Base-by-base conservation (phyloP, 2,329 filamentous ascomycete species). In the Ceratocystis diversiconidia region DNA sequence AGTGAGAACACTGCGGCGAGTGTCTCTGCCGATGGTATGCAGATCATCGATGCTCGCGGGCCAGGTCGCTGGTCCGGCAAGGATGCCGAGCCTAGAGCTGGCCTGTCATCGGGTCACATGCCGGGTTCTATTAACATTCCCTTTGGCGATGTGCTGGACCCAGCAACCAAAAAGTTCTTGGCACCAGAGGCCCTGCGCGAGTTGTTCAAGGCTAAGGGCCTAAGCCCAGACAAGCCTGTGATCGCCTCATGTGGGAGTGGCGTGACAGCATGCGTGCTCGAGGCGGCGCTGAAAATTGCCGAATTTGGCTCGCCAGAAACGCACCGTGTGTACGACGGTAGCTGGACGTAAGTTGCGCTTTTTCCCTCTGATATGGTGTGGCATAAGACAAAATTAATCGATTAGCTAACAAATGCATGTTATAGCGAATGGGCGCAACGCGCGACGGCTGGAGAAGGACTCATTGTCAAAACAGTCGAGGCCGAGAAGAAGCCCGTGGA, bases 181-280 rank as follows among this genome's bases (percentile, higher is more conserved):
- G 82, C 90, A 0, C 79, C 81, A 0, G 83, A 88, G 12, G 80
- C 92, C 74, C 78, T 99, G 61, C 82, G 80, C 70, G 82, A 86
- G 72, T 73, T 97, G 17, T 94, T 99, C 72, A 79, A 88, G 73
- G 79, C 80, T n/a, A 92, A 88, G 73, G 87, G 90, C 0, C 78
- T 99, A 7, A 86, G 96, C 72, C 84, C 88, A 0, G 79, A 80
- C 32, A 90, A 87, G 74, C 88, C 92, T 2, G 89, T 96, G 70
- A 87, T 97, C 71, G 88, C 85, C 62, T 92, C 84, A 71, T 99
- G 94, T 71, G 94, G 94, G 12, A 96, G 92, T 5, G 94, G 94
- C 43, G 92, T 99, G 63, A 97, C 92, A 10, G 94, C 94, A 6
- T 90, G 89, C 19, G 84, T 96, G 55, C 84, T 99, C 52, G 94